These are phyloP conservation scores for Mucor plumbeus DNA, from an alignment of 371 early-diverging fungal genomes.

Conservation along the genomic window DNA sequence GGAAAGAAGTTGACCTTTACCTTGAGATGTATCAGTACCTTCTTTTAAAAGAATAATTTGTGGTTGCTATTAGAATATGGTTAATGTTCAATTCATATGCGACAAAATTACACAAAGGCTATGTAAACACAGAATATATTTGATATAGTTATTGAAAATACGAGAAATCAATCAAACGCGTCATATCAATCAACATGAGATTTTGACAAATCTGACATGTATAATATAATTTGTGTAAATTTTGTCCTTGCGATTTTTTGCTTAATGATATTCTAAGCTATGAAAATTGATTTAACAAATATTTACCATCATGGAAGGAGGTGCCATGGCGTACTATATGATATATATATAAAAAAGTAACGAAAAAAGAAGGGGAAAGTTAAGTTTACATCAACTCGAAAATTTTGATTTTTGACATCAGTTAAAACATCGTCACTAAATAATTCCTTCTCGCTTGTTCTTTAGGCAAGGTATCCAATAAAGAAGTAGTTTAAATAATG, in stretches of 20 bases:
- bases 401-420: constrained; percentile 13
- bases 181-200: neutral
- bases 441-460: constrained; percentile 7
- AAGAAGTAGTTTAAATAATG: neutral
- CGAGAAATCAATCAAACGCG: neutral
- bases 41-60: constrained; percentile 99
- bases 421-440: constrained; percentile 4
- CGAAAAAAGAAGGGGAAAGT: constrained; percentile 1
- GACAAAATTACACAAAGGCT: neutral
- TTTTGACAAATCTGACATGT: too few species aligned
- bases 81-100: neutral
- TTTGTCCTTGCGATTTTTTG: neutral
- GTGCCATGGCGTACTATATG: constrained; percentile 17
- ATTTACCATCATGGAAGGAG: constrained; percentile 25
- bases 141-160: neutral
- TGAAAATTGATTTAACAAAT: neutral
- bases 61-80: constrained; percentile 76
- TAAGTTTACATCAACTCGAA: constrained; percentile 3
- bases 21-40: constrained; percentile 99
- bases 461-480: constrained; percentile 1
- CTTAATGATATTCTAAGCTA: neutral
- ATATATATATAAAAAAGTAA: constrained; percentile 3
- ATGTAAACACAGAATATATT: neutral
- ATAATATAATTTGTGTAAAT: too few species aligned
- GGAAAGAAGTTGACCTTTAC: constrained; percentile 96